phyloP scores from a whole-genome alignment of 345 rosid species.

The Sonneratia caseolaris region DNA sequence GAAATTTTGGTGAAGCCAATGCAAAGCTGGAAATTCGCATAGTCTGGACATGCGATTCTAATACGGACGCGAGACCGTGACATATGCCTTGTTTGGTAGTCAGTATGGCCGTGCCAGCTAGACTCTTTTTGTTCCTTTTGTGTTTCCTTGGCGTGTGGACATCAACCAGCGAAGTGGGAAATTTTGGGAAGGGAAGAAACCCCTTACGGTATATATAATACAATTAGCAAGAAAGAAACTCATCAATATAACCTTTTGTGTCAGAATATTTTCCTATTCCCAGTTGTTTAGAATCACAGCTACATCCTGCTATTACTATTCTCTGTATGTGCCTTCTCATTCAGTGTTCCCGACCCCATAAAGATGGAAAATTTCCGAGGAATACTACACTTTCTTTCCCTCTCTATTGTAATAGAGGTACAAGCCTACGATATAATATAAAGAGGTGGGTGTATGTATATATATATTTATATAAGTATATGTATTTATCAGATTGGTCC shows the following conservation, averaged over 20 bases:
- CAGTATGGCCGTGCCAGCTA: slow-evolving; percentile 35
- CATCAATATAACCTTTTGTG: neutral
- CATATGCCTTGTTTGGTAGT: slow-evolving; percentile 20
- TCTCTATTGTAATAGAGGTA: neutral
- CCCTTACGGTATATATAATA: neutral
- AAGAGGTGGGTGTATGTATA: neutral
- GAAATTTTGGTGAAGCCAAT: no score
- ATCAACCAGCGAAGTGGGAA: slow-evolving; percentile 18
- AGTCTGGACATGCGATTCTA: no score
- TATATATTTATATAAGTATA: neutral
- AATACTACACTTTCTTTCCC: no score
- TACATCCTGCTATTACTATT: no score
- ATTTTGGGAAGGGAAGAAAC: neutral
- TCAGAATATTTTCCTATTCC: no score
- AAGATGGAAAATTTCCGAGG: no score
- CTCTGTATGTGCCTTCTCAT: no score
- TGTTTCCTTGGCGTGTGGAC: slow-evolving; percentile 61
- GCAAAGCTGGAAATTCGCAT: no score
- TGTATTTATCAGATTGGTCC: neutral
- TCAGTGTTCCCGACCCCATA: no score
- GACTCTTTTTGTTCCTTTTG: slow-evolving; percentile 8
- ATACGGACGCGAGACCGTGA: no score
- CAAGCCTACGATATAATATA: neutral
- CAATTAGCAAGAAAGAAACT: neutral
- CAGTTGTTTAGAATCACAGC: no score